Evolutionary conservation across 306 rosid species (phyloP).

Genomic region (Rosa rugosa): DNA sequence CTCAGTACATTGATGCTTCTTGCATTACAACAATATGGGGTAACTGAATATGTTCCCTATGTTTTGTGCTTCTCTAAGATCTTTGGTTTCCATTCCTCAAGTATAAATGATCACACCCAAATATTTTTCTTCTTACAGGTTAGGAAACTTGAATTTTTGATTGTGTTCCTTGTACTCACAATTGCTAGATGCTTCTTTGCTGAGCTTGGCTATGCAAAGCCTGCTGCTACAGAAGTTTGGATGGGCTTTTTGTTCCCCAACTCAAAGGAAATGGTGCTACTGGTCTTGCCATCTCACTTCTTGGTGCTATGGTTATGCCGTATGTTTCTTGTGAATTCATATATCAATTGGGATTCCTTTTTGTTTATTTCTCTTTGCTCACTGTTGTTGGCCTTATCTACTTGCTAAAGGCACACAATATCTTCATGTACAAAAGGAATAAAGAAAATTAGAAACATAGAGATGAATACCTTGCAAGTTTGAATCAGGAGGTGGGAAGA

Average conservation of each 20-base stretch:
- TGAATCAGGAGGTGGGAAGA: too few species aligned
- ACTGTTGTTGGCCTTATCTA: constrained; percentile 22
- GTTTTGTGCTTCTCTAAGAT: constrained; percentile 9
- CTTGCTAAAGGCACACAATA: constrained; percentile 76
- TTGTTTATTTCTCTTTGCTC: constrained; percentile 15
- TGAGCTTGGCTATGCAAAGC: constrained; percentile 92
- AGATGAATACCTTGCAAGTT: too few species aligned
- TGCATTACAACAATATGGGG: constrained; percentile 95
- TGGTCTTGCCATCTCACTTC: constrained; percentile 98
- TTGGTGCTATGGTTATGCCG: constrained; percentile 99
- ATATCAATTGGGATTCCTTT: constrained; percentile 10
- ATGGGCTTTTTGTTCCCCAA: constrained; percentile 83
- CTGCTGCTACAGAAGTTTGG: constrained; percentile 60
- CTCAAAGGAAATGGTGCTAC: constrained; percentile 88
- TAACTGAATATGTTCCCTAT: constrained; percentile 34
- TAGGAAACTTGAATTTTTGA: constrained; percentile 93
- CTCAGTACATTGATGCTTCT: constrained; percentile 53
- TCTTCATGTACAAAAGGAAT: too few species aligned
- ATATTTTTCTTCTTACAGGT: constrained; percentile 48
- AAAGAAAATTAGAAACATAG: too few species aligned
- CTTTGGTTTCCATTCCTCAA: not conserved
- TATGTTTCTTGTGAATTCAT: constrained; percentile 41
- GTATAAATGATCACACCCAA: not conserved
- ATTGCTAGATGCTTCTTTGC: constrained; percentile 86
- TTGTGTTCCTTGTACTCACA: constrained; percentile 78